Evolutionary conservation across 2,329 filamentous ascomycete species (phyloP).

Genomic region (Bimuria novae-zelandiae): DNA sequence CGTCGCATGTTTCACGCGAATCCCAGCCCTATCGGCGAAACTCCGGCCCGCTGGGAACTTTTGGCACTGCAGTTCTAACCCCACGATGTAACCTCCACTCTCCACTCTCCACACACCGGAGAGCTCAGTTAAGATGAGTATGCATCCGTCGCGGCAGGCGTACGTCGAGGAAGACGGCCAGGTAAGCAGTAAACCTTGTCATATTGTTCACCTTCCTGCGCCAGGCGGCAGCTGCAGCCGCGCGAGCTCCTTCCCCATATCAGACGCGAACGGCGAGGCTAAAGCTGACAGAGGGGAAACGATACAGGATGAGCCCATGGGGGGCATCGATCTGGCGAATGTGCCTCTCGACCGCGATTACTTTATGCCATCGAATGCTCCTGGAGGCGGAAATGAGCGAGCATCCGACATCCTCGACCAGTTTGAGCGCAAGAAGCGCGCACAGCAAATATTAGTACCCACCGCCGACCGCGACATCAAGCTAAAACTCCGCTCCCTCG

Average conservation of each 20-base stretch:
- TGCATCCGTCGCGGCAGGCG: constrained; percentile 89
- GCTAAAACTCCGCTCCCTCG: constrained; percentile 77
- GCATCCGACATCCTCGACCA: constrained; percentile 84
- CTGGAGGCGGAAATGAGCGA: constrained; percentile 76
- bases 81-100: constrained; percentile 14
- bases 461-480: constrained; percentile 91
- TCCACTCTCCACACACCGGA: constrained; percentile 17
- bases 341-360: constrained; percentile 82
- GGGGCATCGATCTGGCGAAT: constrained; percentile 64
- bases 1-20: constrained; percentile 10
- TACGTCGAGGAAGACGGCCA: constrained; percentile 85
- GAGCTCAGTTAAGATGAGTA: constrained; percentile 48
- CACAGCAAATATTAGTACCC: constrained; percentile 86
- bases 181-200: constrained; percentile 53
- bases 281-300: constrained; percentile 13
- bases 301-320: constrained; percentile 57
- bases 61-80: constrained; percentile 16
- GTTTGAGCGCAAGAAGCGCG: constrained; percentile 82
- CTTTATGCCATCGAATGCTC: constrained; percentile 68
- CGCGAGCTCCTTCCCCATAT: constrained; percentile 1
- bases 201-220: constrained; percentile 3
- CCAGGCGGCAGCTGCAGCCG: constrained; percentile 1
- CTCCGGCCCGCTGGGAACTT: constrained; percentile 25
- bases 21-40: constrained; percentile 36
- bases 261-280: constrained; percentile 2